These are phyloP conservation scores for Jimgerdemannia lactiflua DNA, from an alignment of 192 early-diverging fungal genomes.

Conservation along the genomic window DNA sequence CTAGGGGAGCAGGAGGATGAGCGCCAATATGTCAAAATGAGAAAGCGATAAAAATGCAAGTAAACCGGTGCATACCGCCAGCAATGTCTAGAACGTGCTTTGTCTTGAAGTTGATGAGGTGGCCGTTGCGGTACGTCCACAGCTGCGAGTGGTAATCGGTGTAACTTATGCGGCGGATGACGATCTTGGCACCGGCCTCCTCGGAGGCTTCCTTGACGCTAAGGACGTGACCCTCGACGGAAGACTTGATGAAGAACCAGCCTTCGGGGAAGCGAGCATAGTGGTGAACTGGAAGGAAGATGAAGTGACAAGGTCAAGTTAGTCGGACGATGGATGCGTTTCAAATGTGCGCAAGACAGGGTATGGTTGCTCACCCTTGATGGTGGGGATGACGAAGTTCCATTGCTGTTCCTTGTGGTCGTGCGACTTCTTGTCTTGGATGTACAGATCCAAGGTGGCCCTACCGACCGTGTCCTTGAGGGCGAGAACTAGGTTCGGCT, in stretches of 20 bases:
- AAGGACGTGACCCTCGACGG: conserved; percentile 19
- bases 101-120: conserved; percentile 33
- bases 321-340: too few relatives aligned
- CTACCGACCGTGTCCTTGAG: background rate
- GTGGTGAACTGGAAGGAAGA: background rate
- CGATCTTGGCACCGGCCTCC: conserved; percentile 1
- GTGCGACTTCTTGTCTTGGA: background rate
- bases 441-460: background rate
- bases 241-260: conserved; percentile 40
- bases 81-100: conserved; percentile 28
- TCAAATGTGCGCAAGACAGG: too few relatives aligned
- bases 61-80: conserved; percentile 24
- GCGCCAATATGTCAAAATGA: background rate
- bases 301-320: too few relatives aligned
- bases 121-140: conserved; percentile 31
- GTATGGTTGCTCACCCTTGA: background rate
- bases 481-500: background rate
- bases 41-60: background rate
- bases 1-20: background rate
- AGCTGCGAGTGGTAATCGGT: conserved; percentile 12
- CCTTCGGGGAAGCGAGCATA: conserved; percentile 27
- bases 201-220: conserved; percentile 19
- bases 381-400: conserved; percentile 24
- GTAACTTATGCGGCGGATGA: conserved; percentile 17
- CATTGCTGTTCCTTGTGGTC: conserved; percentile 22